Conservation (phyloP, 495 filamentous ascomycete species). For the Aspergillus steynii region DNA sequence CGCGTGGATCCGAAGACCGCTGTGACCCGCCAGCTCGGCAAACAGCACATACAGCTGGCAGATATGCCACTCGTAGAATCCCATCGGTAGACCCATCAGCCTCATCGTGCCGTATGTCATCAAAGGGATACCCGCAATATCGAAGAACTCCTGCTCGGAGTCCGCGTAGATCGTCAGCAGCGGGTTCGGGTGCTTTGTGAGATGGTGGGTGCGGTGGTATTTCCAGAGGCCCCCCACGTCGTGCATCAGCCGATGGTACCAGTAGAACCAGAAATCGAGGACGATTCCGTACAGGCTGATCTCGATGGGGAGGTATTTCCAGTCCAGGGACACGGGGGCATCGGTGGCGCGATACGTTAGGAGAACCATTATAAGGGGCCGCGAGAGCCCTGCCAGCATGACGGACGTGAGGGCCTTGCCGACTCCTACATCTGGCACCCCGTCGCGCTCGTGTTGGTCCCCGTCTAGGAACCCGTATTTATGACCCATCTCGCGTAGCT, state of each 20-base stretch:
- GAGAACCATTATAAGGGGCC: constrained; percentile 34
- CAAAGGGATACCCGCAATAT: constrained; percentile 35
- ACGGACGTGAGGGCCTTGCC: constrained; percentile 30
- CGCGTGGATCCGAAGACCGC: constrained; percentile 33
- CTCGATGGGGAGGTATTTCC: constrained; percentile 30
- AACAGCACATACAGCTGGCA: constrained; percentile 39
- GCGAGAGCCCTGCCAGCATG: constrained; percentile 27
- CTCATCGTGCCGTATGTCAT: constrained; percentile 33
- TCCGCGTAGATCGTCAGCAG: constrained; percentile 37
- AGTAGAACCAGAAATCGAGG: constrained; percentile 45
- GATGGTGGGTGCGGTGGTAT: constrained; percentile 42
- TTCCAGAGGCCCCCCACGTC: constrained; percentile 34
- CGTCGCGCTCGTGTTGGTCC: constrained; percentile 39
- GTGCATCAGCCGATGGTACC: constrained; percentile 39
- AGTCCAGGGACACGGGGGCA: constrained; percentile 24
- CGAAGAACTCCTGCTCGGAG: constrained; percentile 39
- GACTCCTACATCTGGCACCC: constrained; percentile 37
- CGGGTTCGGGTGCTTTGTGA: constrained; percentile 41
- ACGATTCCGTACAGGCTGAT: constrained; percentile 35
- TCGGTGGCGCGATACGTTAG: constrained; percentile 26
- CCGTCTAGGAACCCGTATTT: constrained; percentile 38
- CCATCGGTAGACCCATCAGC: constrained; percentile 35
- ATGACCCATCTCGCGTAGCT: constrained; percentile 26
- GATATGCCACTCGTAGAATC: constrained; percentile 43
- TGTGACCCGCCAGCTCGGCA: constrained; percentile 37